Base-by-base conservation (phyloP, 768 basidiomycete species). In the Gymnopilus junonius region DNA sequence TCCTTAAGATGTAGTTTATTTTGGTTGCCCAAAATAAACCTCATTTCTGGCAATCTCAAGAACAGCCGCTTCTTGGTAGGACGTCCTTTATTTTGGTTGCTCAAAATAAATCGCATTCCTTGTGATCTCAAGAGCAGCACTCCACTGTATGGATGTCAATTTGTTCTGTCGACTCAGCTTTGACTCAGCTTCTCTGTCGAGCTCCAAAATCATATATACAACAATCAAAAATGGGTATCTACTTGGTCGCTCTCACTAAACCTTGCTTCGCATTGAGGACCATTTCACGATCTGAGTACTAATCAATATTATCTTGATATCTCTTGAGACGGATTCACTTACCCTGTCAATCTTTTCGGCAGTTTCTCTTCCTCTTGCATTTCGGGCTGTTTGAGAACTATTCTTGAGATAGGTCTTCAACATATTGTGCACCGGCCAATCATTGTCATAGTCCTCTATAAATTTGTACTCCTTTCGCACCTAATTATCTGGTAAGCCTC, bases 401-500 rank as follows among this genome's bases (percentile, higher is more conserved):
- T 58, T 42, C 56, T 58, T 58, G 12, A 58, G 21, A 32, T 43
- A 45, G 14, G 42, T 40, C 29, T 58, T 58, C 14, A 58, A n/a
- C 56, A 58, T 58, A 31, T 58, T 40, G 39, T 43, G 34, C 5
- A 43, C 40, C 11, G 55, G 55, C 55, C 55, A 57, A 23, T 40
- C 55, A 8, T 58, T 40, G 6, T 15, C 39, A 21, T 58, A 65
- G 34, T 55, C 64, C 8, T 53, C 45, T 32, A 65, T 20, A 27
- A 65, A 53, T n/a, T 43, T 35, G 37, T 48, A 65, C 23, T 55
- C 46, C 4, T 65, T 35, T 39, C 17, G 37, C 12, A 39, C 37
- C 37, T 39, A 39, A 14, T 39, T 17, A 39, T 39, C 37, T 39
- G 11, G 37, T 39, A 39, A 39, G 37, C 37, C 37, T 39, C 37